Evolutionary conservation across 345 rosid genomes (phyloP).

Genomic region (Citrus inodora): DNA sequence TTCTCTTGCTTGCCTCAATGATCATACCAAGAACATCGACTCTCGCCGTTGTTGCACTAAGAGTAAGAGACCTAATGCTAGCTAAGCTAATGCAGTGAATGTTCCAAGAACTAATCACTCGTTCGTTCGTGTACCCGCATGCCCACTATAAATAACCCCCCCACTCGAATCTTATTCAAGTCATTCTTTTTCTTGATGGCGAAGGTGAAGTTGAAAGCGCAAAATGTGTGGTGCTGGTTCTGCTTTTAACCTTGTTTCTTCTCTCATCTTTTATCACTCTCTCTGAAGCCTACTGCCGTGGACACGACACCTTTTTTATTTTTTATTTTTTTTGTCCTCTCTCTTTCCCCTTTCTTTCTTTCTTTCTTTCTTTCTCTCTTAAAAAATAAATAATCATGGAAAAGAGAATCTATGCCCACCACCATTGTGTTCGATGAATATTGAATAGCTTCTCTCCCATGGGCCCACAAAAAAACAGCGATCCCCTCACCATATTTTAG

Average conservation of each 20-base stretch:
- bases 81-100: not conserved
- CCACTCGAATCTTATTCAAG: not conserved
- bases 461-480: constrained; percentile 12
- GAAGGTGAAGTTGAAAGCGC: not conserved
- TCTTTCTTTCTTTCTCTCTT: not conserved
- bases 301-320: constrained; percentile 24
- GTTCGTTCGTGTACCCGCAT: too few species aligned
- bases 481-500: constrained; percentile 1
- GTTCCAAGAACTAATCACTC: not conserved
- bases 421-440: constrained; percentile 31
- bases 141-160: not conserved
- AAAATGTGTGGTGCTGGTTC: not conserved
- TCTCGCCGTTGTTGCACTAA: too few species aligned
- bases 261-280: not conserved
- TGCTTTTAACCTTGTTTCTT: not conserved
- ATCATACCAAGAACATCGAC: too few species aligned
- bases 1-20: too few species aligned
- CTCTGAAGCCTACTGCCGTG: constrained; percentile 2
- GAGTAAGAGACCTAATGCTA: not conserved
- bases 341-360: not conserved
- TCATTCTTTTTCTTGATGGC: not conserved
- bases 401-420: constrained; percentile 38
- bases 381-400: constrained; percentile 5
- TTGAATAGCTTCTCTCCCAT: constrained; percentile 1
- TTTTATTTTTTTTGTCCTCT: too few species aligned